Evolutionary conservation across 2,329 filamentous ascomycete genomes (phyloP).

Genomic region (Berkeleyomyces basicola): DNA sequence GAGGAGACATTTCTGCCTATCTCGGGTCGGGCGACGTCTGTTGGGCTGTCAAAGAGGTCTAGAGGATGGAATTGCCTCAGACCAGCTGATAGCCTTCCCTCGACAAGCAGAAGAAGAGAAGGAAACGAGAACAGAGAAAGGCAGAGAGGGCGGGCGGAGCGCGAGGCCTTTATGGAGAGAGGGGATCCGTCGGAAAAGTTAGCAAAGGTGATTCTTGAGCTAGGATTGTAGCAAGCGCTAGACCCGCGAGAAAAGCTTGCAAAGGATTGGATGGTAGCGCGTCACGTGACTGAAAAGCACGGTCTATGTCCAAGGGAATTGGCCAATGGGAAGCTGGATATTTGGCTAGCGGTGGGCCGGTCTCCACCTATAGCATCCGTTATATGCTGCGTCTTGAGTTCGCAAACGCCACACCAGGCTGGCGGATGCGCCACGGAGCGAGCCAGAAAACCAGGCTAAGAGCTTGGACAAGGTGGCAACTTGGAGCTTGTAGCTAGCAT

Average conservation of each 20-base stretch:
- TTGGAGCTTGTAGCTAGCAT: neutral
- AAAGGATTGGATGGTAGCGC: neutral
- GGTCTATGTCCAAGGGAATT: neutral
- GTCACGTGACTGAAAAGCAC: slow-evolving; percentile 8
- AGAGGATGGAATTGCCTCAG: slow-evolving; percentile 8
- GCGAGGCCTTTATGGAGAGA: slow-evolving; percentile 1
- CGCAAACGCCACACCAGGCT: neutral
- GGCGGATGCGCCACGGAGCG: neutral
- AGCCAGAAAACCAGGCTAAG: neutral
- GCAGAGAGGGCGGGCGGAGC: neutral
- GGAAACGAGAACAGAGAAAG: neutral
- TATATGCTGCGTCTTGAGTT: neutral
- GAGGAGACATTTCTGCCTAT: slow-evolving; percentile 11
- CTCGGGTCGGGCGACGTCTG: neutral
- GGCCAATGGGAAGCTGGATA: slow-evolving; percentile 2
- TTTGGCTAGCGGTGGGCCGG: neutral
- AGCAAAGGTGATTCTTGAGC: slow-evolving; percentile 3
- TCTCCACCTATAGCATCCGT: neutral
- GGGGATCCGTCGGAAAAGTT: slow-evolving; percentile 1
- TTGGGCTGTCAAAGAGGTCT: neutral
- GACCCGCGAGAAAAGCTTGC: slow-evolving; percentile 6
- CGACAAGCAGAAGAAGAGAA: slow-evolving; percentile 2
- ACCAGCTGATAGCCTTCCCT: slow-evolving; percentile 11
- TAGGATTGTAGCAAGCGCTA: slow-evolving; percentile 3
- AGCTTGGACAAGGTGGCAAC: neutral